Percentiles rank a stretch among this genome's conserved stretches.
Conservation (phyloP, 495 filamentous ascomycete species). For the Cercophora scortea region DNA sequence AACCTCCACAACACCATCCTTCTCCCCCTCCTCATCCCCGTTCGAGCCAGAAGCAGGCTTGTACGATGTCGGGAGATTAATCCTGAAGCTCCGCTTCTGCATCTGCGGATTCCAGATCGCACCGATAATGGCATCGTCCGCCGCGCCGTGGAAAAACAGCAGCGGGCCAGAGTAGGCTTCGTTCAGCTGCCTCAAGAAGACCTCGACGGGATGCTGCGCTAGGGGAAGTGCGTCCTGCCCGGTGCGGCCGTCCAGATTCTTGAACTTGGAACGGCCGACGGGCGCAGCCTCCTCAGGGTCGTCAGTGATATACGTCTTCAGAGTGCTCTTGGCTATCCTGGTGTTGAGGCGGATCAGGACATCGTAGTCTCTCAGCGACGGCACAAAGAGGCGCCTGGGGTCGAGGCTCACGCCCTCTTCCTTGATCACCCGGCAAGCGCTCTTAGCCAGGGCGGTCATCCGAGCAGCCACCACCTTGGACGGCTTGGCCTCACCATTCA, state of each 20-base stretch:
- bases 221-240: slow-evolving; percentile 34
- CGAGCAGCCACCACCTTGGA: slow-evolving; percentile 76
- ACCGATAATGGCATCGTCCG: slow-evolving; percentile 52
- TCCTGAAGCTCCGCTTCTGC: slow-evolving; percentile 49
- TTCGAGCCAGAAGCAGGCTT: slow-evolving; percentile 32
- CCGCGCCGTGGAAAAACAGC: slow-evolving; percentile 64
- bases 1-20: slow-evolving; percentile 43
- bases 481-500: slow-evolving; percentile 40
- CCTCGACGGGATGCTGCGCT: slow-evolving; percentile 34
- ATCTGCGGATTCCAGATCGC: slow-evolving; percentile 76
- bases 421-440: slow-evolving; percentile 54
- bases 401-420: slow-evolving; percentile 51
- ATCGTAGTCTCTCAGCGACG: slow-evolving; percentile 68
- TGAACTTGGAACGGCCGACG: slow-evolving; percentile 44
- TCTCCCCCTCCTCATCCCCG: slow-evolving; percentile 14
- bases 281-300: slow-evolving; percentile 15
- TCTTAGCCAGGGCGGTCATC: slow-evolving; percentile 72
- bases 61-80: slow-evolving; percentile 63
- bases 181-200: slow-evolving; percentile 54
- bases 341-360: slow-evolving; percentile 66
- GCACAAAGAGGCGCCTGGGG: slow-evolving; percentile 55
- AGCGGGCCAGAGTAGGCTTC: slow-evolving; percentile 53
- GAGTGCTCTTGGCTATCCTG: slow-evolving; percentile 29
- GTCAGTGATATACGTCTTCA: slow-evolving; percentile 14
- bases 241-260: slow-evolving; percentile 55